Percentiles rank a stretch among this genome's conserved stretches.
Evolutionary conservation across 805 yeast genomes (phyloP).

Genomic region (Blastobotrys terrestris): DNA sequence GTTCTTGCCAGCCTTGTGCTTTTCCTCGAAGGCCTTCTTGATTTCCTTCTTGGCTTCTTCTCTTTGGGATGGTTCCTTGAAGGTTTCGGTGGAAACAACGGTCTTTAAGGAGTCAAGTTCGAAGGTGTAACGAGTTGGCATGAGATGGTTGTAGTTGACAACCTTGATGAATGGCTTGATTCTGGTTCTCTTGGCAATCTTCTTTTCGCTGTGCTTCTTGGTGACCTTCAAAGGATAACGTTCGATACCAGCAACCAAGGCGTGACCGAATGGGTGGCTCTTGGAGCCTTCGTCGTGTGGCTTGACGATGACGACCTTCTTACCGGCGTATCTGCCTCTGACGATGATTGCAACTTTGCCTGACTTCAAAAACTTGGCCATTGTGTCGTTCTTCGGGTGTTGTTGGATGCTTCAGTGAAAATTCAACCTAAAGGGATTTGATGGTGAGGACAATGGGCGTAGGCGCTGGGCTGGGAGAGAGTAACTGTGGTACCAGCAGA

Average conservation of each 20-base stretch:
- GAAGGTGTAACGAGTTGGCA: conserved; percentile 99
- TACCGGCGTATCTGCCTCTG: conserved; percentile 99
- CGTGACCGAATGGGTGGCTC: conserved; percentile 98
- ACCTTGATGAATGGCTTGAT: conserved; percentile 99
- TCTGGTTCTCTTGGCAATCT: conserved; percentile 93
- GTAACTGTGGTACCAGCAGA: background rate
- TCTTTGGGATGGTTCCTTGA: conserved; percentile 96
- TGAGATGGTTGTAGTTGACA: conserved; percentile 98
- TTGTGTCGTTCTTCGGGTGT: conserved; percentile 6
- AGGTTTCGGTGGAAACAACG: conserved; percentile 86
- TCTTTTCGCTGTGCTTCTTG: conserved; percentile 92
- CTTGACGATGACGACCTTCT: conserved; percentile 98
- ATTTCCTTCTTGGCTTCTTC: conserved; percentile 98
- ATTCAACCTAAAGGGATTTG: background rate
- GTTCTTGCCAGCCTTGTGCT: conserved; percentile 98
- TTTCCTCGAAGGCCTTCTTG: conserved; percentile 98
- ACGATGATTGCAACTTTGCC: conserved; percentile 99
- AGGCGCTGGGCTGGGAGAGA: background rate
- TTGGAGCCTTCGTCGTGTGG: conserved; percentile 99
- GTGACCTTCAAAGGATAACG: conserved; percentile 96
- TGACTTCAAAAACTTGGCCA: conserved; percentile 99
- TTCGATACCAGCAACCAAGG: conserved; percentile 99
- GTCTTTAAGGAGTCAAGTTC: conserved; percentile 94
- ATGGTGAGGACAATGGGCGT: background rate
- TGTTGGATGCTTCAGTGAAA: background rate